Evolutionary conservation across 495 filamentous ascomycete species (phyloP), one percentile per base, ranked within the genome.

Genomic region (Penicillium subrubescens): DNA sequence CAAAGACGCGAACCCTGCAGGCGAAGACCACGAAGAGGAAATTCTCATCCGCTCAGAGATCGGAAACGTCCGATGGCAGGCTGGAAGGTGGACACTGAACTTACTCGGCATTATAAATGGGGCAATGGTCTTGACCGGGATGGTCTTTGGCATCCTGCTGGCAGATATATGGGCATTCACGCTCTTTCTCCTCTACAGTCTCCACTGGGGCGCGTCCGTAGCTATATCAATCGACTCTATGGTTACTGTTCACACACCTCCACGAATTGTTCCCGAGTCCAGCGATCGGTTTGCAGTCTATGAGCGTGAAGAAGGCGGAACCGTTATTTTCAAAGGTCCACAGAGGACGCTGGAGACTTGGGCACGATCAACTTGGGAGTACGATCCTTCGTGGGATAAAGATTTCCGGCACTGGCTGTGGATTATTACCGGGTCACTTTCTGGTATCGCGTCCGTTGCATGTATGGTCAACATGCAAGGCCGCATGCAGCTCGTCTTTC

Each of bases 381-480:
- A 72, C 59, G 66, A 72, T 8, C 67, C 60, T 5, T 62, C 14
- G 0, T 19, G 51, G 21, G 31, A 25, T 5, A 61, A 67, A 31
- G 68, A 69, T 12, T 11, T 31, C 11, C 44, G 72, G 3, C 73
- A 73, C 58, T 72, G 64, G 66, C 44, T 63, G 5, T 75, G 68
- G 67, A 69, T 67, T 39, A 31, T 63, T 7, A 71, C 71, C 0
- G 73, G 73, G 4, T 64, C 73, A 7, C 41, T 75, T 23, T 71
- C 65, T 15, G 73, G 67, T 1, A 69, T 74, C 5, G 58, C 65
- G 12, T 75, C 73, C 1, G 61, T 75, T 21, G 72, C 73, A 8
- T 75, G 72, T 35, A 75, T 74, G 73, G 73, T 75, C 15, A 75
- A 75, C 50, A 75, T 75, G 73, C 63, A 57, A 11, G 68, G 71